Evolutionary conservation across 176 grass and related monocot genomes (phyloP).

Genomic region (Aegilops longissima): DNA sequence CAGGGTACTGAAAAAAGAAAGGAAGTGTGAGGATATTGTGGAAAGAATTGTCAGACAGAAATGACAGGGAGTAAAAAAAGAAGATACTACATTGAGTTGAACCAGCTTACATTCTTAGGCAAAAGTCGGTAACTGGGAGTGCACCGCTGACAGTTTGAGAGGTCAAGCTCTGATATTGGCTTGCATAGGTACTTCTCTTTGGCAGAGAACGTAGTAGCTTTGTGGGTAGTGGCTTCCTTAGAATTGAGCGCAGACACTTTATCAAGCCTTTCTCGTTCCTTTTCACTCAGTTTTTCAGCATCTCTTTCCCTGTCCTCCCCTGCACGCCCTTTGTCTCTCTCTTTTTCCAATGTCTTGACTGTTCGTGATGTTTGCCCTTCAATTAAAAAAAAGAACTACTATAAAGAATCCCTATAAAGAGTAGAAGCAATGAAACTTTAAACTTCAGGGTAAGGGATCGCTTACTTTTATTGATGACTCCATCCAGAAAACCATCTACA

Average conservation of each 20-base stretch:
- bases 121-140: conserved; percentile 80
- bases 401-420: not conserved
- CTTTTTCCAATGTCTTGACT: conserved; percentile 50
- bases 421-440: not conserved
- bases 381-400: conserved; percentile 15
- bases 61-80: not conserved
- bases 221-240: conserved; percentile 46
- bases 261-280: conserved; percentile 53
- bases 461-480: conserved; percentile 73
- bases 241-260: conserved; percentile 43
- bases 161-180: conserved; percentile 78
- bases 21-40: conserved; percentile 1
- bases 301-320: conserved; percentile 61
- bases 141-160: conserved; percentile 70
- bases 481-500: conserved; percentile 82
- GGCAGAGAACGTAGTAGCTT: conserved; percentile 35
- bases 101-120: conserved; percentile 65
- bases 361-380: conserved; percentile 47
- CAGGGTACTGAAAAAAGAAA: conserved; percentile 50
- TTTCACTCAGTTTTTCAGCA: conserved; percentile 43
- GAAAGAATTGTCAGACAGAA: not conserved
- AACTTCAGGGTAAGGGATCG: not conserved
- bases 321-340: conserved; percentile 57
- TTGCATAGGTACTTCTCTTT: conserved; percentile 80
- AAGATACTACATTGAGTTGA: not conserved